Conservation (phyloP, 371 early-diverging fungal species). For the Actinomortierella wolfii region DNA sequence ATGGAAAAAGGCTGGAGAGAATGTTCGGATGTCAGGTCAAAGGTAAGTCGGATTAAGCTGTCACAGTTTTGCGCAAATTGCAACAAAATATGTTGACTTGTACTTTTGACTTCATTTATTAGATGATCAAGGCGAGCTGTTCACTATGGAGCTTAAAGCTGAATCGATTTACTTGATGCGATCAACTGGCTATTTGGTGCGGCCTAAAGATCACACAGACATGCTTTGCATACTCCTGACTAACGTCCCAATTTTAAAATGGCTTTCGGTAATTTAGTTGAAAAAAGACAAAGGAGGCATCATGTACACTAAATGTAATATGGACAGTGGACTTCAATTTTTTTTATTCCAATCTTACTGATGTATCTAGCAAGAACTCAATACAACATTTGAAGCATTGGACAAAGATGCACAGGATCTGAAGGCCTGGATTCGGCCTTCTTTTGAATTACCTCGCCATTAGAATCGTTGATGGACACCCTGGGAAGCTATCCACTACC, state of each 20-base stretch:
- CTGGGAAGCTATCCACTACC: no score
- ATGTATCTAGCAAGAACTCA: constrained; percentile 1
- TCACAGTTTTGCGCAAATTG: background rate
- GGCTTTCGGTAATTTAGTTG: background rate
- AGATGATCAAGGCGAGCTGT: background rate
- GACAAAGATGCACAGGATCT: constrained; percentile 2
- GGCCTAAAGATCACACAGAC: background rate
- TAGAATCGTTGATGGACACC: background rate
- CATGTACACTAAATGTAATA: background rate
- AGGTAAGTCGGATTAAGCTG: background rate
- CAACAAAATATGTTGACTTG: background rate
- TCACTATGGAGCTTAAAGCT: background rate
- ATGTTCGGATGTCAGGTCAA: constrained; percentile 1
- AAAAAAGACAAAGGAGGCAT: background rate
- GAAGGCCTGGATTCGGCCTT: constrained; percentile 1
- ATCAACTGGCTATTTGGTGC: background rate
- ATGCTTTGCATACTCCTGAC: background rate
- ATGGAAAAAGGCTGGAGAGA: constrained; percentile 3
- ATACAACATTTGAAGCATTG: background rate
- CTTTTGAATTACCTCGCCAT: background rate
- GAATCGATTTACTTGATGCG: constrained; percentile 2
- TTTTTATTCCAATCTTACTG: no score
- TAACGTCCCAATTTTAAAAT: background rate
- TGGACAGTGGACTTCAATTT: background rate
- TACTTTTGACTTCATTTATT: background rate